Percentiles rank a stretch among this genome's conserved stretches.
Evolutionary conservation across 345 rosid species (phyloP).

Genomic region (Camelina sativa): DNA sequence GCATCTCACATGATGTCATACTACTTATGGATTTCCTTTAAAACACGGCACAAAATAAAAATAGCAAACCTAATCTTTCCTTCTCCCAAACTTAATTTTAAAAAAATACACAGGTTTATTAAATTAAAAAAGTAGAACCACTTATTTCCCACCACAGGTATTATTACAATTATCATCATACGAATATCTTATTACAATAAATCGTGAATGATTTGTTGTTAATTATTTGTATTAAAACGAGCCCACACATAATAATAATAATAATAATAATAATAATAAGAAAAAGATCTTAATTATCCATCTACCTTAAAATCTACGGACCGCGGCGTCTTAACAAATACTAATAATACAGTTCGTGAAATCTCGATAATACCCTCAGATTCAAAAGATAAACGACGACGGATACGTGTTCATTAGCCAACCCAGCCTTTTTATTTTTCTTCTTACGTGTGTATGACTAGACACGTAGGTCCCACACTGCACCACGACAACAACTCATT

Average conservation of each 20-base stretch:
- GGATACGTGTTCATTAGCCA: constrained; percentile 38
- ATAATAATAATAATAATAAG: not conserved
- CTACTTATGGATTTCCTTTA: not conserved
- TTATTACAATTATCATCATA: no score
- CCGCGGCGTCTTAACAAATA: constrained; percentile 8
- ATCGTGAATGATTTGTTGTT: no score
- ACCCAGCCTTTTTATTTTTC: constrained; percentile 10
- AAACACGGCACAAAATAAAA: not conserved
- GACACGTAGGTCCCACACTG: constrained; percentile 39
- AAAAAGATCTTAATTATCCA: constrained; percentile 30
- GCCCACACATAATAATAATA: not conserved
- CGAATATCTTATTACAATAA: no score
- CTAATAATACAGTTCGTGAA: not conserved
- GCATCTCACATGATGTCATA: constrained; percentile 1
- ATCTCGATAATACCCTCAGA: constrained; percentile 9
- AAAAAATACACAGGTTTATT: not conserved
- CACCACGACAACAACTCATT: constrained; percentile 37
- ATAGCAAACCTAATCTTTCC: not conserved
- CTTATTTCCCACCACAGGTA: constrained; percentile 1
- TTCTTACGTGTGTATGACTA: constrained; percentile 46
- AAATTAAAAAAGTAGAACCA: not conserved
- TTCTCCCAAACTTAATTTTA: not conserved
- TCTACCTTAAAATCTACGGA: constrained; percentile 36
- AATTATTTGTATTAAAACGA: not conserved
- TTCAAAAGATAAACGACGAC: constrained; percentile 33